A percentile compares a stretch with the other conserved stretches of the same genome.
These are phyloP conservation scores for Microglena sp. DNA, from an alignment of 139 green algal species.

Conservation along the genomic window DNA sequence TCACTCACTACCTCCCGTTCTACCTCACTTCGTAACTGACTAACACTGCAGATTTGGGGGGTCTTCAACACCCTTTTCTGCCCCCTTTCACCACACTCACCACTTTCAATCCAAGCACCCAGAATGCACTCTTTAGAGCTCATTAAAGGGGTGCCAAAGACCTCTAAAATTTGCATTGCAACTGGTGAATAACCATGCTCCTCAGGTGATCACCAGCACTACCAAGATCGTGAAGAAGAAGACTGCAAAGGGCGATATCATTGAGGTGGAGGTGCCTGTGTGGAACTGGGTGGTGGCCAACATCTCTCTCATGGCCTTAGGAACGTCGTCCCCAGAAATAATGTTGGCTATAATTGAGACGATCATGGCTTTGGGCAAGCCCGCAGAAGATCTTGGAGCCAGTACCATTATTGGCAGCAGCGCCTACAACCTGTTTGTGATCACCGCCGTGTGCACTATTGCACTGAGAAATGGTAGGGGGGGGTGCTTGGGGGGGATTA, in stretches of 20 bases:
- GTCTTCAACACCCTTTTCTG: too few relatives aligned
- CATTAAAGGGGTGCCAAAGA: too few relatives aligned
- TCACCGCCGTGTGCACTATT: constrained; percentile 32
- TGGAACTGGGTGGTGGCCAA: constrained; percentile 43
- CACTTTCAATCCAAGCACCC: too few relatives aligned
- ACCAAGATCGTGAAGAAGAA: constrained; percentile 15
- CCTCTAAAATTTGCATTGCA: too few relatives aligned
- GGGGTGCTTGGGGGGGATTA: too few relatives aligned
- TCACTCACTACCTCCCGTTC: too few relatives aligned
- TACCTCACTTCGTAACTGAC: too few relatives aligned
- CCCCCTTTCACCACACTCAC: too few relatives aligned
- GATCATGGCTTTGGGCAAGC: constrained; percentile 15
- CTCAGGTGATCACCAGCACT: constrained; percentile 18
- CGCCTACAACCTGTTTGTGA: constrained; percentile 40
- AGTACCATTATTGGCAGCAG: constrained; percentile 32
- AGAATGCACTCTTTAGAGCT: too few relatives aligned
- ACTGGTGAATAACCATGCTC: too few relatives aligned
- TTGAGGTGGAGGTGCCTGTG: constrained; percentile 10
- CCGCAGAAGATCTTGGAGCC: constrained; percentile 35
- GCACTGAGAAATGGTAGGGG: constrained; percentile 8
- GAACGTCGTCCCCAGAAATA: constrained; percentile 37
- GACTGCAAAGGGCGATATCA: constrained; percentile 9
- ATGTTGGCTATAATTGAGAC: constrained; percentile 22
- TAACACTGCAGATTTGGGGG: too few relatives aligned
- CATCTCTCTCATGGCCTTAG: constrained; percentile 35